Evolutionary conservation across 2,329 filamentous ascomycete species (phyloP), one percentile per base, ranked within the genome.

Genomic region (Aspergillus cejpii): DNA sequence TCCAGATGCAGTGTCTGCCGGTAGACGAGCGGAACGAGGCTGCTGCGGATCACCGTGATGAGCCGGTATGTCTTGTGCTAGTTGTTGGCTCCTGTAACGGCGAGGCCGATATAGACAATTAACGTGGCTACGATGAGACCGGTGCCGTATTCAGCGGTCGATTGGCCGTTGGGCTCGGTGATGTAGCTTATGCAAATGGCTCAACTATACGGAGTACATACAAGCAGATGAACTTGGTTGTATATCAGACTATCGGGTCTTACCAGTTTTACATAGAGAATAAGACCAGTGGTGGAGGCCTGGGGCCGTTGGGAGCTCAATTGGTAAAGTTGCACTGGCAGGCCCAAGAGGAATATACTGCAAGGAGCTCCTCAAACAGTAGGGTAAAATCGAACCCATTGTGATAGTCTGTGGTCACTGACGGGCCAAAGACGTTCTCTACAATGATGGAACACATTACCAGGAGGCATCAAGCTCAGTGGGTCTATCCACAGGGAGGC

Each of bases 101-200:
- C 69, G 27, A 73, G 62, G 2, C 72, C 71, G 10, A 67, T 41
- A 42, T 73, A 74, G 2, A 74, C 60, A 1, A 73, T 47, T 3
- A 63, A 48, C 7, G 65, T 66, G 0, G 70, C 70, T 1, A 63
- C 69, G 36, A 74, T 68, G 5, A 74, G 62, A 3, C 69, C 67
- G 29, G 64, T 66, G 0, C 63, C 65, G 8, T 42, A 23, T 15
- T 4, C 4, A 8, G 4, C 23, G 5, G 23, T 24, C 23, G 8
- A 8, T 8, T 4, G 8, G 23, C 5, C 8, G 5, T 5, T 8
- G 8, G 23, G 23, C 23, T 33, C 36, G 7, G n/a, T n/a, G 12
- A 36, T 41, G 14, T 36, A 43, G n/a, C 8, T 17, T n/a, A n/a
- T n/a, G n/a, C n/a, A n/a, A n/a, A n/a, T n/a, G n/a, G n/a, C n/a